Base-by-base conservation (phyloP, 1,284 basidiomycete genomes). In the Leccinum fuscescens region DNA sequence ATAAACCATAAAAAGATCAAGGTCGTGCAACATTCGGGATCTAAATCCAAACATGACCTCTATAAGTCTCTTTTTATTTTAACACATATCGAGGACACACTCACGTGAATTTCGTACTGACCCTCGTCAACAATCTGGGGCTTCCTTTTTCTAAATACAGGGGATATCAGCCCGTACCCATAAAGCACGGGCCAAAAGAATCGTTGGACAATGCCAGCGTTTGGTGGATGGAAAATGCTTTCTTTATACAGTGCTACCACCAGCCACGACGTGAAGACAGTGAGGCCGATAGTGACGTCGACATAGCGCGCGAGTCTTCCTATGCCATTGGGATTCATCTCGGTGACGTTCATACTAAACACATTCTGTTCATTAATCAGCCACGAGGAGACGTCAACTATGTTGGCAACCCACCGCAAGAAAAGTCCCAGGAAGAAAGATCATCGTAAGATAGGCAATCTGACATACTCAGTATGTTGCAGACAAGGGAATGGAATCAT, bases 221-320 rank as follows among this genome's bases (percentile, higher is more conserved):
- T 7, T 42, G 9, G 2, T 3, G n/a, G 24, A 52, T 64, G 67
- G 56, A 75, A 72, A n/a, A 29, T 0, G 2, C 72, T 74, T 3
- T 72, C 62, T 31, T 31, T 39, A 52, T 74, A 75, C 14, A 74
- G 55, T 4, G 74, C 66, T 35, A 76, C 64, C n/a, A 62, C 68
- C 11, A 80, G 58, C 83, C 84, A 86, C 9, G 80, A 73, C 3
- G 84, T 84, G 5, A 80, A 39, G 6, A 76, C 35, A 0, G 85
- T 85, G 56, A 86, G 67, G 5, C 77, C 76, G 11, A 85, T 51
- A 2, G 79, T 76, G 7, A 74, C 69, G 6, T 70, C 78, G 22
- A 81, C 17, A 62, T 82, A 86, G 56, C 72, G 70, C 1, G 60
- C n/a, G 3, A 86, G 66, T 3, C 69, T 76, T 14, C 70, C 78